phyloP scores from a whole-genome alignment of 306 rosid species.

The Sphenostylis stenocarpa region DNA sequence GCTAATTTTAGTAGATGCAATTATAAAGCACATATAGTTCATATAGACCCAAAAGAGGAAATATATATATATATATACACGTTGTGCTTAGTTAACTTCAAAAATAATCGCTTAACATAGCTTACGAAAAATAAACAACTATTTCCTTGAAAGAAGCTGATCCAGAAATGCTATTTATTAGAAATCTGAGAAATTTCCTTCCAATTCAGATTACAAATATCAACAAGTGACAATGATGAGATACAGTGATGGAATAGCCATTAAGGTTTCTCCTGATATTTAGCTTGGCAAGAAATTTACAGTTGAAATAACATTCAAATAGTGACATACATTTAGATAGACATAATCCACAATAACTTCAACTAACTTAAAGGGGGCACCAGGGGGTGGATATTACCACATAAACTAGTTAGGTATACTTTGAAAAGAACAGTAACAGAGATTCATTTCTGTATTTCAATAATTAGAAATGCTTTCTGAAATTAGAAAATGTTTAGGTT shows the following conservation, averaged over 20 bases:
- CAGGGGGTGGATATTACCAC: not conserved
- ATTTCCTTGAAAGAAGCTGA: not conserved
- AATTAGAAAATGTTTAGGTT: not conserved
- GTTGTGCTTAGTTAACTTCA: not conserved
- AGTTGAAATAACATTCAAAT: not conserved
- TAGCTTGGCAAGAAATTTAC: not conserved
- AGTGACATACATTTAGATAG: not conserved
- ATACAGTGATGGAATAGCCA: not conserved
- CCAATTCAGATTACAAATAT: constrained; percentile 8
- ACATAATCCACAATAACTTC: not conserved
- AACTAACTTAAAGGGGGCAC: not conserved
- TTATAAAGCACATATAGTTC: not conserved
- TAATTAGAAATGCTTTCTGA: not conserved
- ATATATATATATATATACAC: not conserved
- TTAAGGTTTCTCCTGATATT: not conserved
- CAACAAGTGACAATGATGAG: not conserved
- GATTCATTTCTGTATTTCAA: not conserved
- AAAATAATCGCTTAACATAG: not conserved
- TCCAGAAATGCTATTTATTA: not conserved
- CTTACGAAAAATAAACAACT: not conserved
- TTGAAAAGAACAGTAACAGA: not conserved
- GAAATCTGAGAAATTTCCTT: not conserved
- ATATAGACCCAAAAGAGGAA: not conserved
- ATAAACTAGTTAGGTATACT: not conserved
- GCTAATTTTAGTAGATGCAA: not conserved